phyloP scores from a whole-genome alignment of 2,329 filamentous ascomycete species.

The Microdochium bolleyi region DNA sequence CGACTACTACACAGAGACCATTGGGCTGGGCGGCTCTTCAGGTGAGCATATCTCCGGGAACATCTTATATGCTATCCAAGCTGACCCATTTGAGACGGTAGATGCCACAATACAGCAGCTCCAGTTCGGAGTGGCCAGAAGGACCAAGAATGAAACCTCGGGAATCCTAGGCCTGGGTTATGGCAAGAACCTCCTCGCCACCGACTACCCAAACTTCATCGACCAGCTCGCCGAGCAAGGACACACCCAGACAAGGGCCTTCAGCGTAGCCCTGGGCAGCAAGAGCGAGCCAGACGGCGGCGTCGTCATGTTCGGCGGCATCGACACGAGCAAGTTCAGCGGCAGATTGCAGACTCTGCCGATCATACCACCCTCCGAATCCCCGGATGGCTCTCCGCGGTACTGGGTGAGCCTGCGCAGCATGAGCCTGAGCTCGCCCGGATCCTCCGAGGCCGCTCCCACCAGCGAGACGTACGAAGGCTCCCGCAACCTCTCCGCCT shows the following conservation, averaged over 20 bases:
- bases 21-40: conserved; percentile 27
- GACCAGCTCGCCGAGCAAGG: conserved; percentile 42
- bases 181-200: conserved; percentile 36
- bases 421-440: conserved; percentile 30
- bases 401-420: conserved; percentile 44
- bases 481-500: conserved; percentile 39
- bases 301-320: conserved; percentile 60
- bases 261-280: conserved; percentile 58
- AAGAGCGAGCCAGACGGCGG: conserved; percentile 53
- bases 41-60: conserved; percentile 1
- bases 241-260: conserved; percentile 52
- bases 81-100: conserved; percentile 2
- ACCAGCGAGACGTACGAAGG: conserved; percentile 20
- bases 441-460: not conserved
- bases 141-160: conserved; percentile 36
- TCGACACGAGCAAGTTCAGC: conserved; percentile 56
- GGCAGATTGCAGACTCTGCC: conserved; percentile 53
- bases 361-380: conserved; percentile 45
- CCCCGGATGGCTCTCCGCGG: conserved; percentile 44
- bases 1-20: conserved; percentile 38
- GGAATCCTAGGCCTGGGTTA: conserved; percentile 73
- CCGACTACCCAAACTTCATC: conserved; percentile 40
- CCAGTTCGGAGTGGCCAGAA: conserved; percentile 58
- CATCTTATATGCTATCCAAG: not conserved
- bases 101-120: conserved; percentile 37